Percentiles rank a stretch among this genome's conserved stretches.
Evolutionary conservation across 2,329 filamentous ascomycete genomes (phyloP).

Genomic region (Tolypocladium ovalisporum): DNA sequence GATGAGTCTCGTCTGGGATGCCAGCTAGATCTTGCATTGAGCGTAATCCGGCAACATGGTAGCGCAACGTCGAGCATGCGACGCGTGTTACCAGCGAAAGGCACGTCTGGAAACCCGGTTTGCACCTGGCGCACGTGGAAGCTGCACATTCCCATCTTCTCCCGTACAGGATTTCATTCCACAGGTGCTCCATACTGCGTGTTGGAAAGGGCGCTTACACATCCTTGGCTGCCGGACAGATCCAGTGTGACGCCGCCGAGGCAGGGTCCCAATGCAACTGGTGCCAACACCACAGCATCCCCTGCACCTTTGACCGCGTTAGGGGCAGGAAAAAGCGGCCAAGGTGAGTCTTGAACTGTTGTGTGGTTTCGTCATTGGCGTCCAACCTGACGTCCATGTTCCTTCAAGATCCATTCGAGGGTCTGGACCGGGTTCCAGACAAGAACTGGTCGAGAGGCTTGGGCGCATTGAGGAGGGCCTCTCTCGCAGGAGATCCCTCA

Average conservation of each 20-base stretch:
- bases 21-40: not conserved
- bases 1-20: not conserved
- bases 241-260: slow-evolving; percentile 34
- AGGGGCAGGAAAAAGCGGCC: slow-evolving; percentile 8
- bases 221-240: slow-evolving; percentile 18
- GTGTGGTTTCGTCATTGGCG: not conserved
- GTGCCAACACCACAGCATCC: slow-evolving; percentile 34
- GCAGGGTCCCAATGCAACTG: slow-evolving; percentile 32
- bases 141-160: slow-evolving; percentile 1
- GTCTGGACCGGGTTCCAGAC: slow-evolving; percentile 7
- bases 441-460: slow-evolving; percentile 24
- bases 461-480: slow-evolving; percentile 27
- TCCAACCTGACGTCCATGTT: not conserved
- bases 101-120: slow-evolving; percentile 12
- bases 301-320: slow-evolving; percentile 29
- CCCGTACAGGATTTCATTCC: not conserved
- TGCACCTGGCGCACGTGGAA: not conserved
- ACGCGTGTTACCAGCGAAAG: slow-evolving; percentile 38
- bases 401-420: slow-evolving; percentile 1
- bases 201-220: slow-evolving; percentile 2
- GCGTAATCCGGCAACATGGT: slow-evolving; percentile 3
- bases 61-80: slow-evolving; percentile 25
- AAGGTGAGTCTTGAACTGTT: slow-evolving; percentile 4
- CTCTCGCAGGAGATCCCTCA: slow-evolving; percentile 5
- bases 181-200: not conserved